phyloP scores from a whole-genome alignment of 2,329 filamentous ascomycete species.

The Diaporthe australafricana region DNA sequence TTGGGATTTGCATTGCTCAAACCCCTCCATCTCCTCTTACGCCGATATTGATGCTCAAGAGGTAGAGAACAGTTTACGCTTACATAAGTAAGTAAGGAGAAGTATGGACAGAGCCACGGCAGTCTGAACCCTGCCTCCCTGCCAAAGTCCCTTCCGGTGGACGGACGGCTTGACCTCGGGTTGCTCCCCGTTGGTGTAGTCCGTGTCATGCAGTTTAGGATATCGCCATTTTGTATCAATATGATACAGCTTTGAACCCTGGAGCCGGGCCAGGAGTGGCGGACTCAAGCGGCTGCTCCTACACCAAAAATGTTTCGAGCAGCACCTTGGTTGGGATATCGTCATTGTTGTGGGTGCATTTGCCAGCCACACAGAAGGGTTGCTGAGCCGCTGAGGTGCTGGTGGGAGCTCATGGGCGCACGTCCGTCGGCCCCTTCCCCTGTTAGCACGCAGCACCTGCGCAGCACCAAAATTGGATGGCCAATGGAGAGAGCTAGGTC shows the following conservation, averaged over 20 bases:
- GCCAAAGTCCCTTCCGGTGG: not conserved
- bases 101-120: no score
- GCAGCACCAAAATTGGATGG: slow-evolving; percentile 5
- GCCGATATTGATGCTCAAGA: no score
- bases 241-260: slow-evolving; percentile 16
- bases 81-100: no score
- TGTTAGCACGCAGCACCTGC: slow-evolving; percentile 6
- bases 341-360: not conserved
- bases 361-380: not conserved
- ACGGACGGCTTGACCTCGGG: not conserved
- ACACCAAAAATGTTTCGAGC: slow-evolving; percentile 3
- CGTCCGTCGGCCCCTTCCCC: not conserved
- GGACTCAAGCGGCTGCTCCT: slow-evolving; percentile 9
- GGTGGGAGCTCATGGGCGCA: slow-evolving; percentile 3
- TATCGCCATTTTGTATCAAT: slow-evolving; percentile 10
- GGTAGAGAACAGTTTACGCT: no score
- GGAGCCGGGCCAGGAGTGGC: not conserved
- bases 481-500: slow-evolving; percentile 25
- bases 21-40: no score
- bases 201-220: slow-evolving; percentile 24
- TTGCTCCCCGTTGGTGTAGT: not conserved
- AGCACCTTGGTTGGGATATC: not conserved
- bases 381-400: not conserved
- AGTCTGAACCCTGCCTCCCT: not conserved
- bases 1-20: no score